These are phyloP conservation scores for Akebia trifoliata DNA, from an alignment of 164 flowering plant species.

Conservation along the genomic window DNA sequence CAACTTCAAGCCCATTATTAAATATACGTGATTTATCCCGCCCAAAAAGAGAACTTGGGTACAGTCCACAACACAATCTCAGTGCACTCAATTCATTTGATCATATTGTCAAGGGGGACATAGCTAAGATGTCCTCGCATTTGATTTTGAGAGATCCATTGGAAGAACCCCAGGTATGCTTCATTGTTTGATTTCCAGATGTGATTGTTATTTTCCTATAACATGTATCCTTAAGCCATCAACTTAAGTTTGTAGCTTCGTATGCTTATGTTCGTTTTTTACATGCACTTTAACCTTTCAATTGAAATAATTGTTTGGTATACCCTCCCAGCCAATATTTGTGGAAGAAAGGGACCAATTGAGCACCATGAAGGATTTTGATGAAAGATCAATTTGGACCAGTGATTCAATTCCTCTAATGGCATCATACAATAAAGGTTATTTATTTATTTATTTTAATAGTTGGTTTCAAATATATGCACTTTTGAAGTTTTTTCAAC, in stretches of 20 bases:
- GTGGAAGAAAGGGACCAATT: slow-evolving; percentile 78
- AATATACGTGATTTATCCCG: slow-evolving; percentile 43
- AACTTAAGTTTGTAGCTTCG: no score
- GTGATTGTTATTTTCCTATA: no score
- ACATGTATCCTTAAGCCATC: no score
- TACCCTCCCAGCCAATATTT: slow-evolving; percentile 41
- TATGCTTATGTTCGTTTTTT: no score
- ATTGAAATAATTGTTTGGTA: slow-evolving; percentile 2
- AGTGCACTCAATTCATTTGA: slow-evolving; percentile 26
- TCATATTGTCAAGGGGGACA: slow-evolving; percentile 36
- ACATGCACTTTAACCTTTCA: no score
- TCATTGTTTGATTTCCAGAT: no score
- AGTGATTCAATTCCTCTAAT: slow-evolving; percentile 73
- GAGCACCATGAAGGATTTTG: slow-evolving; percentile 70
- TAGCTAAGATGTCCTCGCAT: slow-evolving; percentile 57
- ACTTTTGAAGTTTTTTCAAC: no score
- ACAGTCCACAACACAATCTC: slow-evolving; percentile 42
- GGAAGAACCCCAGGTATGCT: slow-evolving; percentile 77
- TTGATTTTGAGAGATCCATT: slow-evolving; percentile 70
- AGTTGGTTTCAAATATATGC: no score
- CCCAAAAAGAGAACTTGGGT: slow-evolving; percentile 51
- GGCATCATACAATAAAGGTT: slow-evolving; percentile 89
- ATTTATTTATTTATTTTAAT: background rate
- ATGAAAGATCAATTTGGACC: slow-evolving; percentile 93
- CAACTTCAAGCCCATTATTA: slow-evolving; percentile 39